phyloP scores from a whole-genome alignment of 805 yeast genomes.

The Cyberlindnera sargentensis region DNA sequence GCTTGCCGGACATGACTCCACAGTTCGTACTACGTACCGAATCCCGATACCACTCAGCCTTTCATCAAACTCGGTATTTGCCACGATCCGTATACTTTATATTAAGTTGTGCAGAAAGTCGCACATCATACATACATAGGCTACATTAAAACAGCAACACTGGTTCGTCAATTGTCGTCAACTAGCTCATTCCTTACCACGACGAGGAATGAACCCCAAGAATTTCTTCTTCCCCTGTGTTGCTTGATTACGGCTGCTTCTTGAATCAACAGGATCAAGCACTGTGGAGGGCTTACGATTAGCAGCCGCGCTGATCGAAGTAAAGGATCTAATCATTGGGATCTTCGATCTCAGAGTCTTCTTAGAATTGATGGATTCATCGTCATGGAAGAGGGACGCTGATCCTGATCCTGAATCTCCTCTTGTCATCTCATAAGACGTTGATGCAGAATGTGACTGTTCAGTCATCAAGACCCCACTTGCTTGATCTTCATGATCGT shows the following conservation, averaged over 20 bases:
- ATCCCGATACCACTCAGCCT: too few species aligned
- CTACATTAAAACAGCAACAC: too few species aligned
- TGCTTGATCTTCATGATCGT: too few species aligned
- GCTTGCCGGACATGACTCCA: too few species aligned
- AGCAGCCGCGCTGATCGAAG: not conserved
- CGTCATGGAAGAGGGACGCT: not conserved
- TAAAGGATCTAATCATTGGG: not conserved
- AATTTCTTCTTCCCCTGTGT: not conserved
- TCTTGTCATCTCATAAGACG: not conserved
- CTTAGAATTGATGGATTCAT: slow-evolving; percentile 1
- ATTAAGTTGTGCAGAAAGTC: too few species aligned
- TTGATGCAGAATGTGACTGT: too few species aligned
- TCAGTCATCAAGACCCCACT: too few species aligned
- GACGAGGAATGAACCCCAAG: slow-evolving; percentile 1
- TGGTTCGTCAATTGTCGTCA: too few species aligned
- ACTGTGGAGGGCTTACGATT: not conserved
- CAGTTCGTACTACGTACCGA: too few species aligned
- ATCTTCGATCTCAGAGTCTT: not conserved
- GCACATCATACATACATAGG: too few species aligned
- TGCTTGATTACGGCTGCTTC: not conserved
- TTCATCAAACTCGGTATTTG: too few species aligned
- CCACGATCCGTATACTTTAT: too few species aligned
- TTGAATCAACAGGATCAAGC: not conserved
- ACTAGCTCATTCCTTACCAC: not conserved
- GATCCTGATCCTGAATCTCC: not conserved